Conservation (phyloP, 2,329 filamentous ascomycete genomes). For the Sporothrix euskadiensis region DNA sequence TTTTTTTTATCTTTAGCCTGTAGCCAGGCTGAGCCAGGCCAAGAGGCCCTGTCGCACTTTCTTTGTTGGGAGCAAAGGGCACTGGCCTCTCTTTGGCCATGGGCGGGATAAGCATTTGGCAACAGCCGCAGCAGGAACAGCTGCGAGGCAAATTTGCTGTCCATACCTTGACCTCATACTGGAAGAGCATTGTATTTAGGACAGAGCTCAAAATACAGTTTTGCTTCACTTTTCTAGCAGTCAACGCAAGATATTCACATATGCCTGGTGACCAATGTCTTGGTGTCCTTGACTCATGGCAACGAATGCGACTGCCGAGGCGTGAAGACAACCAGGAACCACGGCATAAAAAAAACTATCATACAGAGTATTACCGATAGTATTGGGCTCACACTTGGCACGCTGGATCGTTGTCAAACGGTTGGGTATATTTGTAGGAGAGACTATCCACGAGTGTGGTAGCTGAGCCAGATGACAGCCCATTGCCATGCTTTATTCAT, state of each 20-base stretch:
- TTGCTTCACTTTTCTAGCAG: not conserved
- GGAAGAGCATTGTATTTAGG: not conserved
- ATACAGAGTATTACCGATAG: not conserved
- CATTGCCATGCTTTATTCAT: not conserved
- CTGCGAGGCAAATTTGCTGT: not conserved
- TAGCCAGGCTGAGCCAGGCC: not conserved
- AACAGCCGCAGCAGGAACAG: not conserved
- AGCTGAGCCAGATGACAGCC: not conserved
- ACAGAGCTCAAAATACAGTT: not conserved
- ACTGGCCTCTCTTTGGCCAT: not conserved
- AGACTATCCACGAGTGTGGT: not conserved
- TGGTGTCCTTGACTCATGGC: not conserved
- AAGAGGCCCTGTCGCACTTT: not conserved
- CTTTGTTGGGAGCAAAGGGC: not conserved
- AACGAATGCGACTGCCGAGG: not conserved
- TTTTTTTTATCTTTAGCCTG: conserved; percentile 10
- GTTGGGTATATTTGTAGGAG: not conserved
- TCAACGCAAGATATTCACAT: not conserved
- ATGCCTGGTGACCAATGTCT: not conserved
- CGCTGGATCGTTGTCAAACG: not conserved
- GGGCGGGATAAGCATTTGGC: not conserved
- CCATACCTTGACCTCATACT: not conserved
- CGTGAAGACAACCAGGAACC: not conserved
- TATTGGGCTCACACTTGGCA: not conserved
- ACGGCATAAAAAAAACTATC: not conserved